Conservation (phyloP, 495 filamentous ascomycete species). For the Aspergillus panamensis region DNA sequence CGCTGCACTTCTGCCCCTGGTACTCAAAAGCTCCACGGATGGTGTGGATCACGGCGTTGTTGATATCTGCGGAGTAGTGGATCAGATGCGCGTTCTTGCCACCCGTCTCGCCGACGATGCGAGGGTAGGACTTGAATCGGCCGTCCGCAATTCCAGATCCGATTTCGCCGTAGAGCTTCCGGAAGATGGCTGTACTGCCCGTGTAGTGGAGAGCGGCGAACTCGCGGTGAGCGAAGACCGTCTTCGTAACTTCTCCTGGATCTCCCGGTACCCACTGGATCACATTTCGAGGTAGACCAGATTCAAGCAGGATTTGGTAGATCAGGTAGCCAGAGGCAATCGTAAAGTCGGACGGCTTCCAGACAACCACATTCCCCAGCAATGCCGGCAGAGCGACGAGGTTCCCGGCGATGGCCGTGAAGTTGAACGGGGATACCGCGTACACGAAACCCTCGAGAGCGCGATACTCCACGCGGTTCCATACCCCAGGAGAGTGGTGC, state of each 20-base stretch:
- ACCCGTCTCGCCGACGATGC: conserved; percentile 80
- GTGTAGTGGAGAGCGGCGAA: conserved; percentile 78
- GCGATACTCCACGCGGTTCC: conserved; percentile 75
- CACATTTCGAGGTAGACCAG: conserved; percentile 71
- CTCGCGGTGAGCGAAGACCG: conserved; percentile 61
- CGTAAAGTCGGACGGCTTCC: conserved; percentile 81
- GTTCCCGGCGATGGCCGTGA: conserved; percentile 83
- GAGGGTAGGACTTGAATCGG: conserved; percentile 67
- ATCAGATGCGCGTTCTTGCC: conserved; percentile 88
- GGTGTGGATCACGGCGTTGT: conserved; percentile 72
- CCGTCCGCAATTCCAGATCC: conserved; percentile 63
- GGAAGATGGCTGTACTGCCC: conserved; percentile 73
- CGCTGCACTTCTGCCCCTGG: conserved; percentile 84
- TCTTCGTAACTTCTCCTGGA: conserved; percentile 67
- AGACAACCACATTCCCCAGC: conserved; percentile 76
- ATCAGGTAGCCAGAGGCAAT: conserved; percentile 71
- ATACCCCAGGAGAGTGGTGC: conserved; percentile 48
- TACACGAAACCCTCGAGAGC: conserved; percentile 78
- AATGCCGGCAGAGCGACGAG: conserved; percentile 68
- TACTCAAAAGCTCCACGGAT: conserved; percentile 84
- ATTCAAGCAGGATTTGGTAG: conserved; percentile 75
- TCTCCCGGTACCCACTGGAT: conserved; percentile 81
- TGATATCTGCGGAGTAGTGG: conserved; percentile 66
- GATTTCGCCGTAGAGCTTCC: conserved; percentile 67
- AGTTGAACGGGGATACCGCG: conserved; percentile 80